phyloP scores from a whole-genome alignment of 2,329 filamentous ascomycete genomes.

The Aspergillus pseudoviridinutans region DNA sequence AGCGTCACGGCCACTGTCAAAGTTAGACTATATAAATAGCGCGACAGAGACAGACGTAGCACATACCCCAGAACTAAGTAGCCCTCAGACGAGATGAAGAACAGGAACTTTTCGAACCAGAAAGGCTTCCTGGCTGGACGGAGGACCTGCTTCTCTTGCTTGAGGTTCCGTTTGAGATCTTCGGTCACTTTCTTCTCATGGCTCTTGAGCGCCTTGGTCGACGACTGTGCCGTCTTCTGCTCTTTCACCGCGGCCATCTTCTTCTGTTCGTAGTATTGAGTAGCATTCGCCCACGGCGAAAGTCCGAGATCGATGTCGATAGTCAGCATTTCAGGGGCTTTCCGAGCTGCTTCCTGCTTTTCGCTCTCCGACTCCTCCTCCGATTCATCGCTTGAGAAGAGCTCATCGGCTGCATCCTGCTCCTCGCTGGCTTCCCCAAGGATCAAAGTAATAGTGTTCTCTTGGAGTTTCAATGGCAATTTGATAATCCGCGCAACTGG shows the following conservation, averaged over 20 bases:
- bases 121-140: slow-evolving; percentile 76
- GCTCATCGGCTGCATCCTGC: slow-evolving; percentile 61
- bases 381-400: slow-evolving; percentile 58
- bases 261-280: slow-evolving; percentile 88
- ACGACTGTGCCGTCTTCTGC: slow-evolving; percentile 78
- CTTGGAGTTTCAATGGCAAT: slow-evolving; percentile 80
- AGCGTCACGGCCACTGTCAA: slow-evolving; percentile 66
- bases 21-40: slow-evolving; percentile 8
- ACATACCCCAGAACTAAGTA: slow-evolving; percentile 75
- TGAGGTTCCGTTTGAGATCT: slow-evolving; percentile 81
- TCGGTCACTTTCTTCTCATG: slow-evolving; percentile 83
- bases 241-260: slow-evolving; percentile 80
- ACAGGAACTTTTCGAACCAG: slow-evolving; percentile 97
- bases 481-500: slow-evolving; percentile 83
- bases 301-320: slow-evolving; percentile 82
- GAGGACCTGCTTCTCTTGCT: slow-evolving; percentile 85
- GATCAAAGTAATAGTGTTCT: slow-evolving; percentile 79
- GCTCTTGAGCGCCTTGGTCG: slow-evolving; percentile 77
- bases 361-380: slow-evolving; percentile 42
- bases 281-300: slow-evolving; percentile 83
- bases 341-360: slow-evolving; percentile 20
- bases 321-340: slow-evolving; percentile 48
- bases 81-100: slow-evolving; percentile 93
- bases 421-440: slow-evolving; percentile 67
- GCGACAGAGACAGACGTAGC: background rate